phyloP scores from a whole-genome alignment of 2,329 filamentous ascomycete species.

The Neobulgaria alba region DNA sequence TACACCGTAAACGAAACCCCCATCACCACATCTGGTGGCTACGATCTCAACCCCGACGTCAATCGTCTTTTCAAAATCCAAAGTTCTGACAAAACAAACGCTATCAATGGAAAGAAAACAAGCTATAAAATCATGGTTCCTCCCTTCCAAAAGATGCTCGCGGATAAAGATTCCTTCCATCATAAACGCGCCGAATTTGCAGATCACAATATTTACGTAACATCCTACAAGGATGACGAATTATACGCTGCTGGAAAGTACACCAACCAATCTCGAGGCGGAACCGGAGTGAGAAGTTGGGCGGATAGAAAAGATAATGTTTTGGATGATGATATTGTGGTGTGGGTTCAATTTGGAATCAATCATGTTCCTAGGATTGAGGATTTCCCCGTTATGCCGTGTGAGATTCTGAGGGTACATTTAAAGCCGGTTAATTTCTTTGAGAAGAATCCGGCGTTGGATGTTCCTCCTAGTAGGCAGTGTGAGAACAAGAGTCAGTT shows the following conservation, averaged over 20 bases:
- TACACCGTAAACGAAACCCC: slow-evolving; percentile 42
- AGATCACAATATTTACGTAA: slow-evolving; percentile 46
- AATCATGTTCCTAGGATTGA: slow-evolving; percentile 58
- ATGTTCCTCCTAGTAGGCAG: slow-evolving; percentile 40
- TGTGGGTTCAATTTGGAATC: slow-evolving; percentile 51
- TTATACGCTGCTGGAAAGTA: slow-evolving; percentile 46
- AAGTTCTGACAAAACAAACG: slow-evolving; percentile 42
- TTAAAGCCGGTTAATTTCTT: slow-evolving; percentile 46
- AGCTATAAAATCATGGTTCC: slow-evolving; percentile 48
- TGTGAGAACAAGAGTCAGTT: slow-evolving; percentile 32
- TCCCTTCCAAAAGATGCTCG: slow-evolving; percentile 49
- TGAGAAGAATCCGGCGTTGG: slow-evolving; percentile 41
- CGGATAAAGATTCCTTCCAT: slow-evolving; percentile 39
- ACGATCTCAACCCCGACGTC: slow-evolving; percentile 37
- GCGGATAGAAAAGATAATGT: slow-evolving; percentile 40
- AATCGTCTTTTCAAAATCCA: slow-evolving; percentile 51
- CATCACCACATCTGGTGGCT: slow-evolving; percentile 37
- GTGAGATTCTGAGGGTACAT: slow-evolving; percentile 43
- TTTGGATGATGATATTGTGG: slow-evolving; percentile 44
- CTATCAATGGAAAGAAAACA: slow-evolving; percentile 44
- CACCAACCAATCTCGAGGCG: slow-evolving; percentile 47
- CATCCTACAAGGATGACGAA: slow-evolving; percentile 43
- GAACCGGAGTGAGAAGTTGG: slow-evolving; percentile 46
- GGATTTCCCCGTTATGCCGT: slow-evolving; percentile 62
- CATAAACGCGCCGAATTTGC: slow-evolving; percentile 44